Base-by-base conservation (phyloP, 352 stramenopile species). In the Phytophthora crassamura region DNA sequence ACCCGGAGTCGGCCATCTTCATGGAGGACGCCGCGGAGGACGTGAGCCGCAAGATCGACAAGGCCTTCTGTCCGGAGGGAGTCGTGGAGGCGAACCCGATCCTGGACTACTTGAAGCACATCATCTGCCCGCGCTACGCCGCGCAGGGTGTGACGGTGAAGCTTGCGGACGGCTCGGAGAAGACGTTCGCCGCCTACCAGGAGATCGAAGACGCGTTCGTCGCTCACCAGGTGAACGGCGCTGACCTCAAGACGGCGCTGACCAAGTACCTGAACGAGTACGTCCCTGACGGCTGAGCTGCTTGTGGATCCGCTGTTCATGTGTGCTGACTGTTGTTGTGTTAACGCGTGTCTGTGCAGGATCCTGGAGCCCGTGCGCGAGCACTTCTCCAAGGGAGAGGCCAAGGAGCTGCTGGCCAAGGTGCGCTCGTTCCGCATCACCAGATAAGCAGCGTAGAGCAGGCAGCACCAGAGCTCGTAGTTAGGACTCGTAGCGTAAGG, bases 1-100 rank as follows among this genome's bases (percentile, higher is more conserved):
- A 99, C 86, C 97, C 97, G 5, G 97, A 99, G 84, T 98, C 87
- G 47, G 93, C 93, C 16, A 98, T 99, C 64, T 99, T 99, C 75
- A 99, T 99, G 98, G 98, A 99, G 70, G 97, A 99, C 77, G 88
- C 89, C 3, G 82, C 73, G 2, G 94, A 96, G 45, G 94, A 98
- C 70, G 95, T 98, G 32, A 96, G 97, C 71, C 92, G 88, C 65
- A 99, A 99, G 86, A 97, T 99, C 61, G 98, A 98, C 69, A 99
- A 99, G 69, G 97, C 97, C 7, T 99, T 98, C 67, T 99, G 98
- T 58, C 97, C 93, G 0, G 88, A 91, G 18, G 87, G 85, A 16
- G 68, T 94, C 18, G 86, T 96, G 18, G 88, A 96, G 50, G 85
- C 76, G 40, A 99, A 99, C 87, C 97, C 97, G 46, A 98, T 98